A percentile compares a stretch with the other conserved stretches of the same genome.
These are phyloP conservation scores for Podila epicladia DNA, from an alignment of 192 early-diverging fungal genomes.

Conservation along the genomic window DNA sequence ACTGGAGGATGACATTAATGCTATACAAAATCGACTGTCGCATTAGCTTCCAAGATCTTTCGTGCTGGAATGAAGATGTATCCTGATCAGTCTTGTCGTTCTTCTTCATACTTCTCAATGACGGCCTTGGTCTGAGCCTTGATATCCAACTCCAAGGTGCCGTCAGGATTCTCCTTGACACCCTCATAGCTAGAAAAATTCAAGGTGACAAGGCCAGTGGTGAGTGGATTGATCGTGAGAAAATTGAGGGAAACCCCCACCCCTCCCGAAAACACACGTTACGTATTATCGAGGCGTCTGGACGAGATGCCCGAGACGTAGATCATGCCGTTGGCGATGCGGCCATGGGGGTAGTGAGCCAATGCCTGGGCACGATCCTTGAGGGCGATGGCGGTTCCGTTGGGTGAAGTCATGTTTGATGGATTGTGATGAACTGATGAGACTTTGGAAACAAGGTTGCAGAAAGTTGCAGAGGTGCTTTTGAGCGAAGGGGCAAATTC, in stretches of 20 bases:
- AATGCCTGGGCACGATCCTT: constrained; percentile 61
- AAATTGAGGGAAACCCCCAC: neutral
- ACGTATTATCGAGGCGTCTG: constrained; percentile 68
- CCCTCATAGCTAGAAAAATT: constrained; percentile 45
- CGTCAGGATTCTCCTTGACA: constrained; percentile 61
- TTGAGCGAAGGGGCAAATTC: too few relatives aligned
- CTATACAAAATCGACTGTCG: constrained; percentile 20
- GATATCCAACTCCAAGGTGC: constrained; percentile 67
- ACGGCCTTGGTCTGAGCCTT: constrained; percentile 70
- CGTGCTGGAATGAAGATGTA: too few relatives aligned
- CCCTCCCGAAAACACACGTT: constrained; percentile 7
- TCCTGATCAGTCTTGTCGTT: constrained; percentile 3
- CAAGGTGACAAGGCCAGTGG: neutral
- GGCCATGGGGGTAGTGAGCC: constrained; percentile 75
- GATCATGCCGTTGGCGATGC: constrained; percentile 62
- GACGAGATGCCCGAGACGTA: constrained; percentile 72
- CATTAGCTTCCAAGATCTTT: too few relatives aligned
- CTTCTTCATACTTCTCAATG: constrained; percentile 64
- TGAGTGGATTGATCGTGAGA: neutral
- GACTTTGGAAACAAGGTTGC: too few relatives aligned
- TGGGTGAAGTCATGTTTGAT: constrained; percentile 38
- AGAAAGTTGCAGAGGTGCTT: too few relatives aligned
- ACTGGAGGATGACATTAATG: constrained; percentile 66
- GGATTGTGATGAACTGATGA: neutral
- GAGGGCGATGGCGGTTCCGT: constrained; percentile 63